Conservation (phyloP, 257 asterid genomes). For the Cinchona pubescens region DNA sequence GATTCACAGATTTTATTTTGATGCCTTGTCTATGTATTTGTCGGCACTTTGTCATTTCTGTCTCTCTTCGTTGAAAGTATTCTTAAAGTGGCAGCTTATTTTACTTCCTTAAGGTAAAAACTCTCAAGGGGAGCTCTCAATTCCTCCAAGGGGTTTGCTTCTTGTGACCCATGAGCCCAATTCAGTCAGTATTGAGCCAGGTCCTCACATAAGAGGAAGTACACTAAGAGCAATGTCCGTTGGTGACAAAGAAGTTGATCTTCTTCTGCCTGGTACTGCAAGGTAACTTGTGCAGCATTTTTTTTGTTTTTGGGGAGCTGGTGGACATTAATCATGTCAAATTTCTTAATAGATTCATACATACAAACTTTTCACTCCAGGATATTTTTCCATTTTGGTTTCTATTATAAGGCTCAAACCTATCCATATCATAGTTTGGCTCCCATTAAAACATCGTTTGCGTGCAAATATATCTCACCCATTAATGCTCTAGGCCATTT, state of each 20-base stretch:
- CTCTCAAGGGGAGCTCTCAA: slow-evolving; percentile 40
- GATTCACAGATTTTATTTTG: background rate
- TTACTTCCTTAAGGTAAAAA: slow-evolving; percentile 28
- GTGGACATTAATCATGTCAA: background rate
- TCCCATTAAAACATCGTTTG: background rate
- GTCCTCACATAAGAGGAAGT: slow-evolving; percentile 51
- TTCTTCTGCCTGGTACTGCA: slow-evolving; percentile 52
- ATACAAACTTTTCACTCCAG: background rate
- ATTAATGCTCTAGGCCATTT: background rate
- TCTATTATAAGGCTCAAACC: too few relatives aligned
- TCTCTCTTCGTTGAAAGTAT: background rate
- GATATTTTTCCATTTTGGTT: background rate
- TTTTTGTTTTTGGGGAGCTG: background rate
- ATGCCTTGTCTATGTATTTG: background rate
- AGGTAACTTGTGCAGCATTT: slow-evolving; percentile 31
- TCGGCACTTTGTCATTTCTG: background rate
- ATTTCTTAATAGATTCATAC: background rate
- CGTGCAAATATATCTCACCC: background rate
- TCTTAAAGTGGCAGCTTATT: background rate
- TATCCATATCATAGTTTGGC: background rate
- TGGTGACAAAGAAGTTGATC: slow-evolving; percentile 53
- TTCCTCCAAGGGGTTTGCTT: slow-evolving; percentile 48
- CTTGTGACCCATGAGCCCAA: slow-evolving; percentile 52
- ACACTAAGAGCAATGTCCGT: slow-evolving; percentile 42
- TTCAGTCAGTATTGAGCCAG: slow-evolving; percentile 41